These are phyloP conservation scores for Teratosphaeria zuluensis DNA, from an alignment of 2,329 filamentous ascomycete species.

Conservation along the genomic window DNA sequence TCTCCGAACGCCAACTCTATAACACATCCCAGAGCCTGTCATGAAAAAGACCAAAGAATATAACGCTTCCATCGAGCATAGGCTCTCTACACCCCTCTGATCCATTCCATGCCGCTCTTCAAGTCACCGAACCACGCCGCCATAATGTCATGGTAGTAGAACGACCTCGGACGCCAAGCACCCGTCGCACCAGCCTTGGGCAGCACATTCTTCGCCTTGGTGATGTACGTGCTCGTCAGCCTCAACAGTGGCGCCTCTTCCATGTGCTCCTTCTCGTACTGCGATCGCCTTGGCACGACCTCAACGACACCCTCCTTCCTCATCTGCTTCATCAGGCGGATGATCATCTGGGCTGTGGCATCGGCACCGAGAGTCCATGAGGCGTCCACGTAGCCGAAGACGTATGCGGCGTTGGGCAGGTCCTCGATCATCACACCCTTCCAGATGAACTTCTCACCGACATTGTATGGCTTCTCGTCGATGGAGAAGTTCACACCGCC, in stretches of 20 bases:
- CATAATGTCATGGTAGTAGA: constrained; percentile 36
- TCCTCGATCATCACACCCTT: constrained; percentile 52
- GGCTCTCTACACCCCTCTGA: constrained; percentile 3
- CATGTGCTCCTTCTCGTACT: constrained; percentile 30
- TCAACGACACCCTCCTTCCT: constrained; percentile 30
- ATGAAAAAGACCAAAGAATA: neutral
- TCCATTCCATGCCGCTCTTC: constrained; percentile 31
- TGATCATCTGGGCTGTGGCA: constrained; percentile 39
- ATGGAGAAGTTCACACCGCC: constrained; percentile 40
- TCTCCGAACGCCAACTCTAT: neutral
- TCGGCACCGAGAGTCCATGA: constrained; percentile 54
- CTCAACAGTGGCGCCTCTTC: constrained; percentile 32
- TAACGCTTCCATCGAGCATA: neutral
- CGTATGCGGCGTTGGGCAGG: constrained; percentile 50
- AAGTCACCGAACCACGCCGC: constrained; percentile 34
- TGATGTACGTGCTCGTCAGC: constrained; percentile 44
- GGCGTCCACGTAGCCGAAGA: constrained; percentile 51
- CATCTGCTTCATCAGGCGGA: constrained; percentile 45
- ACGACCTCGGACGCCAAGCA: constrained; percentile 35
- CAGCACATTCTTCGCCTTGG: constrained; percentile 31
- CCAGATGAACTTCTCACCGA: constrained; percentile 49
- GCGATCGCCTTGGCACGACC: constrained; percentile 35
- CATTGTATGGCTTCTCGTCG: constrained; percentile 39
- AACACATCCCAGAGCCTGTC: neutral
- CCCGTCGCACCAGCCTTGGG: constrained; percentile 40